Conservation (phyloP, 2,329 filamentous ascomycete genomes). For the Penicillium concentricum region DNA sequence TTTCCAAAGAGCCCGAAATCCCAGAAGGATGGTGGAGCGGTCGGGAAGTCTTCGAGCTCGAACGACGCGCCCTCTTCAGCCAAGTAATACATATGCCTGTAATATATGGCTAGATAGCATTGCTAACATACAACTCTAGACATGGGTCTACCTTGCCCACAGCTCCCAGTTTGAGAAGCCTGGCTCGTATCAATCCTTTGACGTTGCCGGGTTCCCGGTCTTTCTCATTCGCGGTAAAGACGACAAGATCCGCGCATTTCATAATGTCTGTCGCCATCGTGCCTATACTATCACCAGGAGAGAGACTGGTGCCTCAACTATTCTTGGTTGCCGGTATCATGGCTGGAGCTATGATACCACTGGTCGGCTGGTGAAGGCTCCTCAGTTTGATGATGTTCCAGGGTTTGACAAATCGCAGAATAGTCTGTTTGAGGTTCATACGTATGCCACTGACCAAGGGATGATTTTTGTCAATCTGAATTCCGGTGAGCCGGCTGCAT, state of each 20-base stretch:
- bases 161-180: constrained; percentile 49
- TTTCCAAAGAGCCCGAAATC: constrained; percentile 43
- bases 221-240: constrained; percentile 54
- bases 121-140: constrained; percentile 17
- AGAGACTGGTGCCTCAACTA: constrained; percentile 50
- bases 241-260: constrained; percentile 57
- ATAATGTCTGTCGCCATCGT: constrained; percentile 63
- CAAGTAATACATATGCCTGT: constrained; percentile 35
- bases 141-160: constrained; percentile 40
- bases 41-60: constrained; percentile 47
- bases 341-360: constrained; percentile 62
- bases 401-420: constrained; percentile 60
- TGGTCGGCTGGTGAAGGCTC: constrained; percentile 60
- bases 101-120: neutral
- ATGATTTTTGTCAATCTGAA: constrained; percentile 32
- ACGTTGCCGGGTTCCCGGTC: constrained; percentile 58
- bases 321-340: constrained; percentile 62
- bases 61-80: constrained; percentile 51
- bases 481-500: constrained; percentile 4
- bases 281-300: constrained; percentile 59
- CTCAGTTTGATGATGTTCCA: constrained; percentile 55
- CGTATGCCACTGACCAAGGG: constrained; percentile 21
- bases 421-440: constrained; percentile 48
- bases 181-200: constrained; percentile 59
- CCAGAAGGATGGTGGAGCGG: constrained; percentile 42